Evolutionary conservation across 371 early-diverging fungal genomes (phyloP), one percentile per base, ranked within the genome.

Genomic region (Batkoa obscura): DNA sequence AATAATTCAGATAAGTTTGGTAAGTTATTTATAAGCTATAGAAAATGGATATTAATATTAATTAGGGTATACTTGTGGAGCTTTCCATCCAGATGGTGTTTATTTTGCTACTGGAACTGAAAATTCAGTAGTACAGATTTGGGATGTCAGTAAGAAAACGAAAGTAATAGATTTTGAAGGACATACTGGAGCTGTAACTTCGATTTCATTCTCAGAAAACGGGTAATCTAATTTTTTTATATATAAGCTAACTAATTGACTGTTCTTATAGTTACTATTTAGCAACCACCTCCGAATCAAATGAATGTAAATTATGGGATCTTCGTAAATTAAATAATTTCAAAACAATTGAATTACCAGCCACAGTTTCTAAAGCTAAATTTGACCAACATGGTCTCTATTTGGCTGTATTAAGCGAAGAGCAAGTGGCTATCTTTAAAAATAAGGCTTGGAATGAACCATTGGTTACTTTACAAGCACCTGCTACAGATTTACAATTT

Each of bases 41-140:
- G 52, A 67, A 43, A 52, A 56, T 57, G 68, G 59, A 61, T 54
- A 12, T 50, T 58, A 66, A 56, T 48, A 61, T 31, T 17, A 48
- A 30, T 57, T 58, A 67, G 79, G 73, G 31, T 86, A 80, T 64
- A 72, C 83, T 2, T 63, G 77, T n/a, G 73, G 80, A 43, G 65
- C 77, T 13, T 86, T 90, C 78, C 93, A 94, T 69, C 94, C 94
- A 8, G 94, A 94, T 65, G 94, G 92, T 64, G 70, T 83, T 59
- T 73, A 92, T 57, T 63, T 90, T 38, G 93, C 79, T 35, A 76
- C 84, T n/a, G 92, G 88, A 56, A 82, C 84, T 0, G 55, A 64
- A 37, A 81, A 87, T 55, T 73, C 81, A n/a, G 63, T 66, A 38
- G 77, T 90, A 34, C 78, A 80, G 41, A 81, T 94, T 51, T 84